phyloP scores from a whole-genome alignment of 345 rosid species.

The Arabis alpina region DNA sequence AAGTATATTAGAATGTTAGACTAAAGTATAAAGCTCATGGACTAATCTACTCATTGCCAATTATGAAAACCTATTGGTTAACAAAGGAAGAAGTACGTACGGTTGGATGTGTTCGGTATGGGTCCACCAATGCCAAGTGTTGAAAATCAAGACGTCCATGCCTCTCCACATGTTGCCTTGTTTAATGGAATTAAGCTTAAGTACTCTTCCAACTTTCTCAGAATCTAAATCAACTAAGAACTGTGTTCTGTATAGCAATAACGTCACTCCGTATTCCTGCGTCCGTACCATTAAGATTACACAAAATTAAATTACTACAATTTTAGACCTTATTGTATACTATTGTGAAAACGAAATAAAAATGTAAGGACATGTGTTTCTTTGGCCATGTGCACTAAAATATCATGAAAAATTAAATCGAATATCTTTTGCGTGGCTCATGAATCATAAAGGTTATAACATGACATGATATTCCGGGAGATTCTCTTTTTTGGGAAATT shows the following conservation, averaged over 20 bases:
- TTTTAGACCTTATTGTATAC: no score
- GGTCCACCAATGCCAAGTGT: constrained; percentile 98
- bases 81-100: constrained; percentile 42
- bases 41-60: neutral
- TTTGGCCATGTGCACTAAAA: constrained; percentile 9
- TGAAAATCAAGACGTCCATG: constrained; percentile 86
- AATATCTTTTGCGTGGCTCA: constrained; percentile 16
- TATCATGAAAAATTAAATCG: neutral
- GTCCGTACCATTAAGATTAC: neutral
- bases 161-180: constrained; percentile 75
- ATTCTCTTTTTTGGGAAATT: constrained; percentile 45
- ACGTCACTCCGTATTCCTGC: constrained; percentile 68
- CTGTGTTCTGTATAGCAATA: constrained; percentile 61
- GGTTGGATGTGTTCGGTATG: constrained; percentile 73
- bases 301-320: neutral
- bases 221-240: constrained; percentile 67
- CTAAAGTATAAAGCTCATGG: neutral
- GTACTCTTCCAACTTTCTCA: constrained; percentile 52
- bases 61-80: neutral
- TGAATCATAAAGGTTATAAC: constrained; percentile 39
- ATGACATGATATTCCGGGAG: constrained; percentile 35
- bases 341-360: neutral
- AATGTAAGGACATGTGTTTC: neutral
- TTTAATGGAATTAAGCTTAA: constrained; percentile 75
- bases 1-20: no score